These are phyloP conservation scores for Phellopilus nigrolimitatus DNA, from an alignment of 1,284 basidiomycete genomes.

Conservation along the genomic window DNA sequence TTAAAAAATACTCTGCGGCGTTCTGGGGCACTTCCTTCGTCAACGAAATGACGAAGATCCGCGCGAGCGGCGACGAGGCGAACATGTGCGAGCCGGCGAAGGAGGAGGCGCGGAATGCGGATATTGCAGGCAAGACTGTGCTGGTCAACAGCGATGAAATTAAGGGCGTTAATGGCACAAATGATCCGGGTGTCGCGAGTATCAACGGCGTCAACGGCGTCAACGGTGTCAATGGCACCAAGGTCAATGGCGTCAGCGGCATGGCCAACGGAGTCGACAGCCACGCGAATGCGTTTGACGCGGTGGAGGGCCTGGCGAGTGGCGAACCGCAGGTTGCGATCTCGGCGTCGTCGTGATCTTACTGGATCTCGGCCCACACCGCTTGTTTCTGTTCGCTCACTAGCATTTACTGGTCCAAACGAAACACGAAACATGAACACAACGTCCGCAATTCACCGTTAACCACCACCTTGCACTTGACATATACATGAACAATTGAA, in stretches of 20 bases:
- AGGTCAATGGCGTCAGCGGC: too few relatives aligned
- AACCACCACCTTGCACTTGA: too few relatives aligned
- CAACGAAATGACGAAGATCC: constrained; percentile 68
- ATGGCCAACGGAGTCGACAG: neutral
- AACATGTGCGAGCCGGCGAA: constrained; percentile 7
- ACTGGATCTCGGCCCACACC: too few relatives aligned
- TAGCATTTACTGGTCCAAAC: too few relatives aligned
- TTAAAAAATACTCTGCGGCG: constrained; percentile 88
- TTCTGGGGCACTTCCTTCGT: constrained; percentile 93
- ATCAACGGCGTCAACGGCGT: neutral
- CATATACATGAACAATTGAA: too few relatives aligned
- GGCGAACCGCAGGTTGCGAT: constrained; percentile 15
- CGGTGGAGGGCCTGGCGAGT: neutral
- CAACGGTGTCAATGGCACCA: constrained; percentile 9
- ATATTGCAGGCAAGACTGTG: constrained; percentile 9
- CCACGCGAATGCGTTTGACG: constrained; percentile 4
- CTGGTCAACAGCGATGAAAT: constrained; percentile 1
- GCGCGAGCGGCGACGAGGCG: constrained; percentile 1
- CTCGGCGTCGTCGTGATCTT: neutral
- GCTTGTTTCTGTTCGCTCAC: too few relatives aligned
- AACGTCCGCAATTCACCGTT: too few relatives aligned
- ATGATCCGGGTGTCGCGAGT: neutral
- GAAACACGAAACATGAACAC: too few relatives aligned
- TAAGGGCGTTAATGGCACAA: neutral
- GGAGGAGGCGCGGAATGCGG: constrained; percentile 12